Conservation (phyloP, 805 yeast species). For the Metschnikowia baotianmanensis region DNA sequence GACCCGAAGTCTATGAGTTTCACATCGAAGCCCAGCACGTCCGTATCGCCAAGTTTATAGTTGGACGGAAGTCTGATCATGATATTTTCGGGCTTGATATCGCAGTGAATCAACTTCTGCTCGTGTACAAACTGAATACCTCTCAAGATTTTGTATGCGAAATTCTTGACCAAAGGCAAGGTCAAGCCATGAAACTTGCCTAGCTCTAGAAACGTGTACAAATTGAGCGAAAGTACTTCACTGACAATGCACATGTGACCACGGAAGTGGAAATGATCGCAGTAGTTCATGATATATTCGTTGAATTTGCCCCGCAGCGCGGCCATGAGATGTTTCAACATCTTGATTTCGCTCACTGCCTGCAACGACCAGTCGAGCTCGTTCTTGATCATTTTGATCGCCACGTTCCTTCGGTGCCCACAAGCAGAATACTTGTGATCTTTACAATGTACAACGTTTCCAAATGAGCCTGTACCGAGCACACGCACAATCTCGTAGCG, state of each 20-base stretch:
- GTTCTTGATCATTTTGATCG: slow-evolving; percentile 74
- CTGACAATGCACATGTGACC: slow-evolving; percentile 81
- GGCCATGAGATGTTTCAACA: slow-evolving; percentile 47
- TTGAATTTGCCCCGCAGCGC: slow-evolving; percentile 16
- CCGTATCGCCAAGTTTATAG: slow-evolving; percentile 15
- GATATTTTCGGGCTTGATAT: slow-evolving; percentile 82
- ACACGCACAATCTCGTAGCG: slow-evolving; percentile 59
- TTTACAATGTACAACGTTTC: slow-evolving; percentile 65
- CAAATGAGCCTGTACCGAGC: slow-evolving; percentile 82
- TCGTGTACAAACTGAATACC: slow-evolving; percentile 62
- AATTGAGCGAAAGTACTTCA: slow-evolving; percentile 65
- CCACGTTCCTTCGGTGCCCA: slow-evolving; percentile 46
- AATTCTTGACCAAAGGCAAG: slow-evolving; percentile 36
- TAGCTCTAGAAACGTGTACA: slow-evolving; percentile 57
- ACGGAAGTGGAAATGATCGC: slow-evolving; percentile 73
- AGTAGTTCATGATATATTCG: slow-evolving; percentile 48
- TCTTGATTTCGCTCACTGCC: slow-evolving; percentile 72
- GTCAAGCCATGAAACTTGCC: slow-evolving; percentile 50
- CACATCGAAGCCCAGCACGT: slow-evolving; percentile 44
- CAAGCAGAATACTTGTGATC: slow-evolving; percentile 54
- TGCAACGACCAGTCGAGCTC: slow-evolving; percentile 73
- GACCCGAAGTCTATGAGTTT: slow-evolving; percentile 84
- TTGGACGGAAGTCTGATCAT: slow-evolving; percentile 46
- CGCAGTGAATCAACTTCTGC: slow-evolving; percentile 70
- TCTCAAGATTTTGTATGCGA: slow-evolving; percentile 54